A percentile compares a stretch with the other conserved stretches of the same genome.
phyloP scores from a whole-genome alignment of 2,329 filamentous ascomycete species.

The Coniochaeta prunicola region DNA sequence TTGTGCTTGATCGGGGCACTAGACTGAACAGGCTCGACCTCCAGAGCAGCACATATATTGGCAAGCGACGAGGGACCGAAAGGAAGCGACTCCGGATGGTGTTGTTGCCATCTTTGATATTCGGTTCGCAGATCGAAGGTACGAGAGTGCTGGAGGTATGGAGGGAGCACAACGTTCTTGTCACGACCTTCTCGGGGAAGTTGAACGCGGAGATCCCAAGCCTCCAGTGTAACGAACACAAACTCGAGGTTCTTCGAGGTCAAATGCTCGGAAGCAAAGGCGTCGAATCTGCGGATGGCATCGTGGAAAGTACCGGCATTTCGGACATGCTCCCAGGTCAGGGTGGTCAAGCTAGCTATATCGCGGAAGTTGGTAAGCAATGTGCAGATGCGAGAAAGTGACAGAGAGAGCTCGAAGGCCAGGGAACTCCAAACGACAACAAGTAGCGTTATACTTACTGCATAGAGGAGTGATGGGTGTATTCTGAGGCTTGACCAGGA shows the following conservation, averaged over 20 bases:
- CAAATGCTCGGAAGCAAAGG: slow-evolving; percentile 87
- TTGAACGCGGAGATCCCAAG: slow-evolving; percentile 97
- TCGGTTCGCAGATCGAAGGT: slow-evolving; percentile 96
- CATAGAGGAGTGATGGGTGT: slow-evolving; percentile 97
- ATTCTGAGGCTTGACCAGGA: slow-evolving; percentile 96
- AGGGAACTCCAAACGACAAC: neutral
- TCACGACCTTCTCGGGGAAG: slow-evolving; percentile 95
- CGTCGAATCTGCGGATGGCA: slow-evolving; percentile 89
- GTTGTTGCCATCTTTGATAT: slow-evolving; percentile 97
- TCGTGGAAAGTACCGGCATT: slow-evolving; percentile 96
- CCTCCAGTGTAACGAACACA: slow-evolving; percentile 95
- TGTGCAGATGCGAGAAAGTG: slow-evolving; percentile 7
- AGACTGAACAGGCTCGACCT: slow-evolving; percentile 95
- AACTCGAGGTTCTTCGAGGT: slow-evolving; percentile 90
- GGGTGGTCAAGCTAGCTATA: slow-evolving; percentile 87
- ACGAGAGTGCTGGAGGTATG: slow-evolving; percentile 94
- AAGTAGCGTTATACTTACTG: slow-evolving; percentile 62
- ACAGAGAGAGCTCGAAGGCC: slow-evolving; percentile 6
- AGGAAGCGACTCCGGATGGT: slow-evolving; percentile 93
- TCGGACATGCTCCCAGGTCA: slow-evolving; percentile 98
- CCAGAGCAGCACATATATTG: slow-evolving; percentile 96
- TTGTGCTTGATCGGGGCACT: slow-evolving; percentile 99
- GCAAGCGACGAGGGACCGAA: slow-evolving; percentile 93
- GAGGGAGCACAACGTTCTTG: slow-evolving; percentile 92
- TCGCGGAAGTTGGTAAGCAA: slow-evolving; percentile 9